Conservation (phyloP, 1,284 basidiomycete species). For the Pascua sp. region DNA sequence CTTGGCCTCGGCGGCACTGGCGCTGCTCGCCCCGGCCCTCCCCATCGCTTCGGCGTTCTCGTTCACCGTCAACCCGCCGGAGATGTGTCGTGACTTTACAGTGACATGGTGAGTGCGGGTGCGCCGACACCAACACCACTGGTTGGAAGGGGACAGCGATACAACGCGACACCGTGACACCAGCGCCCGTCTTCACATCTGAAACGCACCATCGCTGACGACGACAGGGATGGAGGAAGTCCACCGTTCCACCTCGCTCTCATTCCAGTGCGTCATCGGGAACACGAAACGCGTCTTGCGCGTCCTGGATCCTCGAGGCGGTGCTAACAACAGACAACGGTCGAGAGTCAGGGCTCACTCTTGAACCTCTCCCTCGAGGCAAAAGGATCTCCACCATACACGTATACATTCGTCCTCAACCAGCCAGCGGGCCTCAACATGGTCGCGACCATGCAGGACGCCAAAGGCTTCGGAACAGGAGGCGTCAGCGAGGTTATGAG, state of each 20-base stretch:
- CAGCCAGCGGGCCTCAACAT: conserved; percentile 37
- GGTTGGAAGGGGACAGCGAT: background rate
- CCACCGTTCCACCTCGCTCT: conserved; percentile 35
- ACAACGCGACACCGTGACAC: background rate
- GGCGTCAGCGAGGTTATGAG: conserved; percentile 38
- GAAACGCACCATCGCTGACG: conserved; percentile 1
- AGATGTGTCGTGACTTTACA: conserved; percentile 39
- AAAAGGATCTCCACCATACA: conserved; percentile 14
- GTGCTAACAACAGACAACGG: conserved; percentile 20
- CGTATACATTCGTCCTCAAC: conserved; percentile 28
- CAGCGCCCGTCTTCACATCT: background rate
- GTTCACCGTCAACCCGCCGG: conserved; percentile 39
- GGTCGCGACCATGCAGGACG: conserved; percentile 38
- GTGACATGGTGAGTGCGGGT: conserved; percentile 30
- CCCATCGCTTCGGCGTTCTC: background rate
- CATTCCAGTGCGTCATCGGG: conserved; percentile 29
- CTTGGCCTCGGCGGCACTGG: background rate
- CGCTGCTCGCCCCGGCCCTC: background rate
- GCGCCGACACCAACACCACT: background rate
- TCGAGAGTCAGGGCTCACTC: conserved; percentile 26
- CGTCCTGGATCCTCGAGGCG: background rate
- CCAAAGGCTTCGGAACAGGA: conserved; percentile 36
- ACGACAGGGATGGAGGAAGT: conserved; percentile 34
- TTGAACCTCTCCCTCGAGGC: conserved; percentile 38
- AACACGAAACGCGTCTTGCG: no score